Percentiles rank a stretch among this genome's conserved stretches.
phyloP scores from a whole-genome alignment of 208 protist species.

The Trypanosoma vivax region DNA sequence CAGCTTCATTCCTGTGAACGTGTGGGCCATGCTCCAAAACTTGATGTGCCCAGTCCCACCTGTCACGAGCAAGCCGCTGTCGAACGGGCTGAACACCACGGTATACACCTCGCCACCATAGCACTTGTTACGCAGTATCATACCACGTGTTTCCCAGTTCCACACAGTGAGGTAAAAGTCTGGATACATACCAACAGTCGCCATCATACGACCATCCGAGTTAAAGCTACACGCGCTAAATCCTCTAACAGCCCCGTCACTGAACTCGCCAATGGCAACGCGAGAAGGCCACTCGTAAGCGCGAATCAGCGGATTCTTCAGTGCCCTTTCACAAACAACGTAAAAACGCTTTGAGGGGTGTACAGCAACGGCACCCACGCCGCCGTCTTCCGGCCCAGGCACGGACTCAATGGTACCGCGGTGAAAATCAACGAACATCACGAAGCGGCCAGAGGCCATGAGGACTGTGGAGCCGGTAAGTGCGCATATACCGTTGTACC shows the following conservation, averaged over 20 bases:
- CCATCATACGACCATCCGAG: slow-evolving; percentile 81
- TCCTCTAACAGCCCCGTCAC: slow-evolving; percentile 73
- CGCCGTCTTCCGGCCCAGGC: slow-evolving; percentile 44
- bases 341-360: slow-evolving; percentile 66
- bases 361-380: slow-evolving; percentile 53
- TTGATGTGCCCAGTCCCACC: slow-evolving; percentile 95
- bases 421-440: slow-evolving; percentile 73
- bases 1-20: slow-evolving; percentile 98
- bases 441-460: slow-evolving; percentile 73
- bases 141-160: slow-evolving; percentile 86
- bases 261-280: slow-evolving; percentile 47
- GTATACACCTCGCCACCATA: slow-evolving; percentile 93
- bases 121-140: slow-evolving; percentile 94
- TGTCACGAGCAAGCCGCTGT: slow-evolving; percentile 90
- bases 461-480: slow-evolving; percentile 52
- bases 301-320: slow-evolving; percentile 45
- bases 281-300: slow-evolving; percentile 81
- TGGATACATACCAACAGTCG: slow-evolving; percentile 90
- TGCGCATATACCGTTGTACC: slow-evolving; percentile 55
- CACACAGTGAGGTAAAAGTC: slow-evolving; percentile 96
- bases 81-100: slow-evolving; percentile 89
- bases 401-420: slow-evolving; percentile 44
- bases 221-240: slow-evolving; percentile 90
- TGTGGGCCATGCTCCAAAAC: slow-evolving; percentile 97
- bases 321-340: slow-evolving; percentile 80